Percentiles rank a stretch among this genome's conserved stretches.
Conservation (phyloP, 441 rosid species). For the Capsella rubella region DNA sequence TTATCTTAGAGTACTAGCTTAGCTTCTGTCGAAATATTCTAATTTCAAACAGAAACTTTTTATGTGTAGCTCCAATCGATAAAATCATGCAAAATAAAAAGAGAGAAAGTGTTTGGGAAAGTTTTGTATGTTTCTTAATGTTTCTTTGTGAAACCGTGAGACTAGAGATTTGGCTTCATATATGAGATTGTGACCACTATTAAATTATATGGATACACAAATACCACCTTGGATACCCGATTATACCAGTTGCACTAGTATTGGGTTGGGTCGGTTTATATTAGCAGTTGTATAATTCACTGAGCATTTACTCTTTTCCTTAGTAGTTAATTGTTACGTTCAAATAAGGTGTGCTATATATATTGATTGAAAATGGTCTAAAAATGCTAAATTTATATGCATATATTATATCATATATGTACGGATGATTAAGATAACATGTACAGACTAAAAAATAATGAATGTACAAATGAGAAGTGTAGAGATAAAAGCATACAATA, state of each 20-base stretch:
- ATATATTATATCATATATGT: slow-evolving; percentile 1
- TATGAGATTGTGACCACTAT: slow-evolving; percentile 51
- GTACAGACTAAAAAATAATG: slow-evolving; percentile 21
- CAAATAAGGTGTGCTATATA: background rate
- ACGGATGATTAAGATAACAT: slow-evolving; percentile 19
- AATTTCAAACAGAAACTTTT: slow-evolving; percentile 23
- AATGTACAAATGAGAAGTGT: slow-evolving; percentile 12
- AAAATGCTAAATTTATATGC: background rate
- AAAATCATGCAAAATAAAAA: slow-evolving; percentile 1
- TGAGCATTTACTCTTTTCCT: slow-evolving; percentile 34
- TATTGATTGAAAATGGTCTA: background rate
- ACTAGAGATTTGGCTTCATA: slow-evolving; percentile 51
- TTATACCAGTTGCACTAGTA: slow-evolving; percentile 23
- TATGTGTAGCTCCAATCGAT: slow-evolving; percentile 24
- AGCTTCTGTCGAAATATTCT: slow-evolving; percentile 19
- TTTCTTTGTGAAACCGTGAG: slow-evolving; percentile 41
- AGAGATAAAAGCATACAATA: slow-evolving; percentile 44
- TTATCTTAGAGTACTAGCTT: slow-evolving; percentile 1
- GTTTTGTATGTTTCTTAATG: slow-evolving; percentile 46
- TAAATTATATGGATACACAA: slow-evolving; percentile 33
- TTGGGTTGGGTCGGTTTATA: slow-evolving; percentile 24
- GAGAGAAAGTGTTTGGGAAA: slow-evolving; percentile 3
- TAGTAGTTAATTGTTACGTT: background rate
- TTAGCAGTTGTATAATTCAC: slow-evolving; percentile 3
- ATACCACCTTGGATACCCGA: slow-evolving; percentile 61